Base-by-base conservation (phyloP, 768 basidiomycete species). In the Macrocybe gigantea region DNA sequence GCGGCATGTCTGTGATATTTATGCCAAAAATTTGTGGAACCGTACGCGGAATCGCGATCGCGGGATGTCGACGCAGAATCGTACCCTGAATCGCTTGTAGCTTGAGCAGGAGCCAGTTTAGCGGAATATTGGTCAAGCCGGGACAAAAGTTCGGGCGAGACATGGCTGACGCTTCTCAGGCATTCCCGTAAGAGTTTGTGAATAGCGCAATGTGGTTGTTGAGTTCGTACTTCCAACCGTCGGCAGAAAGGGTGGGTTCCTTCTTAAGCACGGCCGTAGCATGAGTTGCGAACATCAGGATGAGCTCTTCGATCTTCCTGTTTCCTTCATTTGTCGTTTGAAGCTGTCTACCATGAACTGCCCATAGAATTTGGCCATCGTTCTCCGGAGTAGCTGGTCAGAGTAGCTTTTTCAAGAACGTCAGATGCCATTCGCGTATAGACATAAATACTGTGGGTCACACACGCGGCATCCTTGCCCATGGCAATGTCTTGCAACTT, bases 241-340 rank as follows among this genome's bases (percentile, higher is more conserved):
- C 93, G 15, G 82, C 87, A 11, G 77, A 77, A 1, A 93, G 70
- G 2, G 87, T 77, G 0, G 88, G 88, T 54, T 94, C 92, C 67
- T 96, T 96, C 77, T 85, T 88, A 50, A 98, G 76, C 7, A 90
- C 81, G 29, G 80, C 77, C 2, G 90, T 92, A 3, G 95, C 89
- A 45, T 92, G 84, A 1, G 93, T 89, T 8, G 94, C 94, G 59
- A 97, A 97, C 77, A 89, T 88, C 44, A 99, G 75, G 50, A 99
- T 95, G 47, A 99, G 84, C 53, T 97, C 93, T 68, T 99, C 96
- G 35, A 97, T 90, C 70, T 95, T 96, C 40, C 96, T 79, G 63
- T 91, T 94, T 97, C 94, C 66, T 92, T 91, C 82, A 97, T 87
- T 57, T 93, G 88, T 33, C 81, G 78, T 49, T 87, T 83, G 72